phyloP scores from a whole-genome alignment of 768 basidiomycete species.

The Naganishia antarctica region DNA sequence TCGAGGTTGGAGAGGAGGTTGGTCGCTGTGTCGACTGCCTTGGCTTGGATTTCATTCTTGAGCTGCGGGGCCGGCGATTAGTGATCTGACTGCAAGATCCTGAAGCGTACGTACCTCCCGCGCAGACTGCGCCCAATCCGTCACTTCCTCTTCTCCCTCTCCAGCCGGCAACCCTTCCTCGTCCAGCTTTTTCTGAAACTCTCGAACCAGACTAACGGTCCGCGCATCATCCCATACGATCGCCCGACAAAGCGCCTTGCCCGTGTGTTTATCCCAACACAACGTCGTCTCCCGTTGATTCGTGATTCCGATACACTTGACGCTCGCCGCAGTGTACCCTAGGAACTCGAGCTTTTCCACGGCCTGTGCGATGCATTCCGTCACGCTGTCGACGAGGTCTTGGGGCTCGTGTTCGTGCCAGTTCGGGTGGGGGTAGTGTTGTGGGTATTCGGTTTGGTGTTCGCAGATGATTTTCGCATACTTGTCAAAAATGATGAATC shows the following conservation, averaged over 20 bases:
- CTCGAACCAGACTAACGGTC: slow-evolving; percentile 76
- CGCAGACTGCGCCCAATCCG: slow-evolving; percentile 54
- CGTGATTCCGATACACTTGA: slow-evolving; percentile 94
- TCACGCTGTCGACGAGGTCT: slow-evolving; percentile 71
- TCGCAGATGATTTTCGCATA: slow-evolving; percentile 80
- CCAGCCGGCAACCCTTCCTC: slow-evolving; percentile 59
- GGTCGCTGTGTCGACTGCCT: slow-evolving; percentile 1
- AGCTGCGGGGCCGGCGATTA: neutral
- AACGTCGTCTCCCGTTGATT: slow-evolving; percentile 96
- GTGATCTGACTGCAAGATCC: slow-evolving; percentile 3
- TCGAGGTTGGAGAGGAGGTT: slow-evolving; percentile 4
- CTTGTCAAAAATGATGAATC: slow-evolving; percentile 86
- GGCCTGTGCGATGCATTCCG: slow-evolving; percentile 69
- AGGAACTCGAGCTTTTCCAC: slow-evolving; percentile 64
- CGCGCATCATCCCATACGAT: slow-evolving; percentile 96
- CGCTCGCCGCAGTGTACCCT: slow-evolving; percentile 68
- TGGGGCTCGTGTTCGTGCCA: slow-evolving; percentile 94
- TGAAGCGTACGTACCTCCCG: slow-evolving; percentile 24
- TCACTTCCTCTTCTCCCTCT: slow-evolving; percentile 65
- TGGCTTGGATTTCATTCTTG: slow-evolving; percentile 12
- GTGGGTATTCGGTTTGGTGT: slow-evolving; percentile 87
- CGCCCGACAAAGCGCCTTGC: slow-evolving; percentile 68
- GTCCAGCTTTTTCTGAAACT: slow-evolving; percentile 66
- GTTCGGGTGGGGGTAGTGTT: slow-evolving; percentile 85
- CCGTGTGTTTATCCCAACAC: slow-evolving; percentile 84